Base-by-base conservation (phyloP, 495 filamentous ascomycete species). In the Polyplosphaeria fusca region DNA sequence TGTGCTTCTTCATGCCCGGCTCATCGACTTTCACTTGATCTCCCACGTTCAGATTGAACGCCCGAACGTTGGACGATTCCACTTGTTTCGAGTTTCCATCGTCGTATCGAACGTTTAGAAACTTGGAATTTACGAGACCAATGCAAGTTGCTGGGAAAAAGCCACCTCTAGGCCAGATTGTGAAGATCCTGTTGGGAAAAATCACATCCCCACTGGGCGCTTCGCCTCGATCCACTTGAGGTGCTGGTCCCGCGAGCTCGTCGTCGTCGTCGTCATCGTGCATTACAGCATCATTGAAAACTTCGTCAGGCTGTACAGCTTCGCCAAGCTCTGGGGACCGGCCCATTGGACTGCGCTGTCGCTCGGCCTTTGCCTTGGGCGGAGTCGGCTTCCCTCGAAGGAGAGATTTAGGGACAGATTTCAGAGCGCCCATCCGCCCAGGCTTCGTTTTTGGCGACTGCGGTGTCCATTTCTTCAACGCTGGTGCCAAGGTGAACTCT, bases 61-160 rank as follows among this genome's bases (percentile, higher is more conserved):
- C 43, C 9, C 60, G 50, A 0, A 75, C 58, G 13, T 67, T 39
- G 1, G 49, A 20, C 2, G 49, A 2, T 1, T 72, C 68, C 9
- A 61, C 14, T 4, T 68, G 4, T 23, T 65, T 62, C 13, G 64
- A 37, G 2, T 64, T 69, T 0, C 66, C 71, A 52, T 76, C 72
- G 55, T 76, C 74, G 50, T 74, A 76, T 12, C 67, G 64, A 13
- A 76, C 54, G 20, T 55, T 45, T 26, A 65, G 53, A 13, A 24
- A 49, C 9, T 3, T 27, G 9, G 24, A 24, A 20, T 59, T 58
- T 9, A 50, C 47, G 28, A 25, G 40, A 44, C 53, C 63, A 16
- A 74, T 51, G 48, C 70, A 75, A 0, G 69, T 73, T 7, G 74
- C 73, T 4, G 74, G 71, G 41, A 71, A 75, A 60, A 63, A 76